These are phyloP conservation scores for Globisporangium barbulae DNA, from an alignment of 352 stramenopile species.

Conservation along the genomic window DNA sequence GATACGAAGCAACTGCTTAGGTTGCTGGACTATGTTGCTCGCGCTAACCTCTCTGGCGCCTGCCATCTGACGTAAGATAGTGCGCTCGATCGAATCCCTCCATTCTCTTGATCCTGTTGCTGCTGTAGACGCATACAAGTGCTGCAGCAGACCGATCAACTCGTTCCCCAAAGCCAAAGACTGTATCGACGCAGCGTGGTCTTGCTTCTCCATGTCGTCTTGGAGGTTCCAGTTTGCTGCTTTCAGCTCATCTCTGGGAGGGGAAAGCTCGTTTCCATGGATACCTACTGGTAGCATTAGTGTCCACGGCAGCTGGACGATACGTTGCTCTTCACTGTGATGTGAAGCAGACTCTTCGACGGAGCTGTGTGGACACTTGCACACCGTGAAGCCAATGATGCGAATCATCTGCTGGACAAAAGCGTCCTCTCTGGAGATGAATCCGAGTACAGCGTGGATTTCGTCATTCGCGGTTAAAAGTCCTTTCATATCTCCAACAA, in stretches of 20 bases:
- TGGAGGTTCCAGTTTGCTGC: slow-evolving; percentile 10
- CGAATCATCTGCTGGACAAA: slow-evolving; percentile 50
- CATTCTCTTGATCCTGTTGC: not conserved
- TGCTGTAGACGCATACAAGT: slow-evolving; percentile 4
- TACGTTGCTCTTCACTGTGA: not conserved
- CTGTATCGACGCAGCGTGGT: not conserved
- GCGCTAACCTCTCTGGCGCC: not conserved
- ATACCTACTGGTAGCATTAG: slow-evolving; percentile 29
- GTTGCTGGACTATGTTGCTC: not conserved
- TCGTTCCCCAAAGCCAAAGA: slow-evolving; percentile 11
- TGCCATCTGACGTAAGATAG: not conserved
- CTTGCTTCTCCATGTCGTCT: slow-evolving; percentile 2
- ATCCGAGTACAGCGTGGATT: slow-evolving; percentile 15
- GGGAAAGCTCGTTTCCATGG: slow-evolving; percentile 31
- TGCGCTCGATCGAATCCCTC: slow-evolving; percentile 13
- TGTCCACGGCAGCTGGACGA: slow-evolving; percentile 21
- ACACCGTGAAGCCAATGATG: slow-evolving; percentile 41
- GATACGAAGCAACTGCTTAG: slow-evolving; percentile 18
- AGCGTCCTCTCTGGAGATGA: slow-evolving; percentile 22
- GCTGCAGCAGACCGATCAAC: slow-evolving; percentile 8
- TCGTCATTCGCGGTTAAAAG: not conserved
- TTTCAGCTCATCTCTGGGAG: not conserved
- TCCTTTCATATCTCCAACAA: slow-evolving; percentile 9
- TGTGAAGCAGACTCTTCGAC: not conserved
- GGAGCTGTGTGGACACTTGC: slow-evolving; percentile 18